These are phyloP conservation scores for Gardenia jasminoides DNA, from an alignment of 257 asterid species.

Conservation along the genomic window DNA sequence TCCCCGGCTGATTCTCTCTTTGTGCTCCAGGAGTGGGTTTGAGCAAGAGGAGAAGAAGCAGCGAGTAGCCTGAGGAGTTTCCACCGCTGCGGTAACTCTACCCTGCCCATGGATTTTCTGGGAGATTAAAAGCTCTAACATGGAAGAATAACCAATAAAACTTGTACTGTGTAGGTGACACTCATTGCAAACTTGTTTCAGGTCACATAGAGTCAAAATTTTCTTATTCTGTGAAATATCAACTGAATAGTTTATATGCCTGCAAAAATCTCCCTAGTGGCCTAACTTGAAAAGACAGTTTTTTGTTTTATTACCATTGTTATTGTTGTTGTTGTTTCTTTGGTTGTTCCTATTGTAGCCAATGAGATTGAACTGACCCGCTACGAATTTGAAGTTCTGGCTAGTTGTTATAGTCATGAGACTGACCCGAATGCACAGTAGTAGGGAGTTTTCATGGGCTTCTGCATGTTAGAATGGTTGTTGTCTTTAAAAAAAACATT, in stretches of 20 bases:
- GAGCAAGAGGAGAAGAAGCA: slow-evolving; percentile 70
- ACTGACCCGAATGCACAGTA: neutral
- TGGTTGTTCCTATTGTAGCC: neutral
- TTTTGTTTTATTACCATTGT: no score
- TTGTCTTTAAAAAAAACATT: neutral
- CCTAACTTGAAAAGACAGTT: no score
- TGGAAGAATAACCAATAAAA: neutral
- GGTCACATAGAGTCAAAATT: neutral
- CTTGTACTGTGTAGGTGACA: neutral
- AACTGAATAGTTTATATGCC: neutral
- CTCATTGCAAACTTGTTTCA: neutral
- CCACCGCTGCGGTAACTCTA: no score
- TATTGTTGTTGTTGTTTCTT: no score
- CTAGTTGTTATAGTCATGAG: neutral
- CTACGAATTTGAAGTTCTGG: neutral
- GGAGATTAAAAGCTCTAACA: neutral
- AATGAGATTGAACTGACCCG: neutral
- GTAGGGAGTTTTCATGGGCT: neutral
- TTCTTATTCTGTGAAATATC: neutral
- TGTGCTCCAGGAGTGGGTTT: slow-evolving; percentile 70
- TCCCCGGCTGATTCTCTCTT: neutral
- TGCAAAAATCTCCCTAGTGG: neutral
- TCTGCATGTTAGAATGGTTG: neutral
- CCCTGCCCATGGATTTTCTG: neutral
- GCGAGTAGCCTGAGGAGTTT: slow-evolving; percentile 81